phyloP scores from a whole-genome alignment of 345 rosid species.

The Firmiana major region DNA sequence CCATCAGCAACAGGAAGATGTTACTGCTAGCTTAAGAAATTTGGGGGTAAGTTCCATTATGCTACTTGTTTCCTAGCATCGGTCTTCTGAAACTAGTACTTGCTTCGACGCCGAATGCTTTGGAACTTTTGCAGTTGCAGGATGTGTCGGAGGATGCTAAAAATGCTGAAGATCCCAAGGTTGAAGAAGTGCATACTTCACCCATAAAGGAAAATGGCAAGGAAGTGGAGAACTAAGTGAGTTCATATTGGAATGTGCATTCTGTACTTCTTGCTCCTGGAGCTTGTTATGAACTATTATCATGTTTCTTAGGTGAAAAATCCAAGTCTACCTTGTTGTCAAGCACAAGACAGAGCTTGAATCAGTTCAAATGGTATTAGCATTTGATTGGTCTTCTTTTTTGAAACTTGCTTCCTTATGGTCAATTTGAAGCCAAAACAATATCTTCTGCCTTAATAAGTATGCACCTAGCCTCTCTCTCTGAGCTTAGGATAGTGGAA shows the following conservation, averaged over 20 bases:
- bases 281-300: neutral
- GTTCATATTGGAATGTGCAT: slow-evolving; percentile 29
- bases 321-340: neutral
- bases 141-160: slow-evolving; percentile 11
- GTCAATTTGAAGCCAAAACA: neutral
- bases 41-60: slow-evolving; percentile 1
- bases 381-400: neutral
- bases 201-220: slow-evolving; percentile 4
- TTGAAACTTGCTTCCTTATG: neutral
- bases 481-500: neutral
- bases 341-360: neutral
- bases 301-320: neutral
- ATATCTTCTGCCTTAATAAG: neutral
- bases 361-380: neutral
- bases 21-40: slow-evolving; percentile 14
- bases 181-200: slow-evolving; percentile 7
- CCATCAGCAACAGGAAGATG: slow-evolving; percentile 20
- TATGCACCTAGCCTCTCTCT: neutral
- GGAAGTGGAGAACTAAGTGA: slow-evolving; percentile 3
- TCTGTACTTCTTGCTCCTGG: slow-evolving; percentile 1
- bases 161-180: slow-evolving; percentile 3
- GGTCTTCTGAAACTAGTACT: neutral
- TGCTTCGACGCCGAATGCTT: neutral
- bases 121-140: slow-evolving; percentile 12
- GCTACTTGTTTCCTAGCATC: neutral